Evolutionary conservation across 2,329 filamentous ascomycete species (phyloP).

Genomic region (Talaromyces sp.): DNA sequence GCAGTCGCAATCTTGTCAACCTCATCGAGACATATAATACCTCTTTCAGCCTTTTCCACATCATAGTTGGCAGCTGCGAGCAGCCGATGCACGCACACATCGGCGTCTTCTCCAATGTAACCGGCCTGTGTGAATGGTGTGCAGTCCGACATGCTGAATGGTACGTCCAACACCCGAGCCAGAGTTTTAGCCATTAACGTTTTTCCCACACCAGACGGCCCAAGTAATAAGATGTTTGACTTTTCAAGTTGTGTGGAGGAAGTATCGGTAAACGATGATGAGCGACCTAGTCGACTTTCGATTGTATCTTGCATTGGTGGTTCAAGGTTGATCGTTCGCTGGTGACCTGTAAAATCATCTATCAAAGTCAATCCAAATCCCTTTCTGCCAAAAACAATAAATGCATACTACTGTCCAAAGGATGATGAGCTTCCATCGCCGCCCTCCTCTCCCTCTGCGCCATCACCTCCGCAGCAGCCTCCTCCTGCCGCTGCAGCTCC

Average conservation of each 20-base stretch:
- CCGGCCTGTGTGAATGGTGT: conserved; percentile 95
- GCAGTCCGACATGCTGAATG: conserved; percentile 93
- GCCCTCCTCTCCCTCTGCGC: conserved; percentile 71
- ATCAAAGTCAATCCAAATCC: conserved; percentile 18
- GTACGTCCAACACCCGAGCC: conserved; percentile 88
- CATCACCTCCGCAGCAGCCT: conserved; percentile 73
- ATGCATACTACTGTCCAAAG: conserved; percentile 74
- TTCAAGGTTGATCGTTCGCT: conserved; percentile 48
- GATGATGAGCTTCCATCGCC: conserved; percentile 68
- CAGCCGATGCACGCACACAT: conserved; percentile 86
- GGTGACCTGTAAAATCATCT: conserved; percentile 65
- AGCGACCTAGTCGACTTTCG: conserved; percentile 27
- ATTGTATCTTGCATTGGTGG: conserved; percentile 29
- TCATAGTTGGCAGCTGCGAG: conserved; percentile 90
- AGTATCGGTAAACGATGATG: conserved; percentile 52
- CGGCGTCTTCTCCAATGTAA: conserved; percentile 97
- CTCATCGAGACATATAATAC: conserved; percentile 94
- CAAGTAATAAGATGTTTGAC: conserved; percentile 87
- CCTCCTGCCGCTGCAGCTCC: conserved; percentile 69
- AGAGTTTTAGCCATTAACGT: conserved; percentile 90
- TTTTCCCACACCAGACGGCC: conserved; percentile 93
- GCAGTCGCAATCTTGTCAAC: conserved; percentile 95
- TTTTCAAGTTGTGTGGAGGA: conserved; percentile 80
- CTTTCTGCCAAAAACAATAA: background rate
- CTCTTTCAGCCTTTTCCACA: conserved; percentile 76